phyloP scores from a whole-genome alignment of 495 filamentous ascomycete genomes.

The Elaphomyces granulatus region DNA sequence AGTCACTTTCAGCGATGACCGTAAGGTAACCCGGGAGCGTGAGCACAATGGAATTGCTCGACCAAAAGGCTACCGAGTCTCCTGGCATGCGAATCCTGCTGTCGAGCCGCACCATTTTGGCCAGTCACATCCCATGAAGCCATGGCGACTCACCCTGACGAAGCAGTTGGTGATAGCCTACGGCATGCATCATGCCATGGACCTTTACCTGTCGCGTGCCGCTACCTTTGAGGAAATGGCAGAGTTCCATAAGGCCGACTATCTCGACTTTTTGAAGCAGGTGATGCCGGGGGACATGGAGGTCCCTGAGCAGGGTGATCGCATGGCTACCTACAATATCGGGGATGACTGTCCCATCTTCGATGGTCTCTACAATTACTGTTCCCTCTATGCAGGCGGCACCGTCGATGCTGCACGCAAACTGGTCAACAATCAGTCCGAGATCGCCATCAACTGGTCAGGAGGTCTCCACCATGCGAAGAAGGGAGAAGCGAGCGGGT shows the following conservation, averaged over 20 bases:
- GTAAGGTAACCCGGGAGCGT: constrained; percentile 51
- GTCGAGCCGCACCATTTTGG: constrained; percentile 97
- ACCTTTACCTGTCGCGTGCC: constrained; percentile 65
- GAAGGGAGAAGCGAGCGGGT: constrained; percentile 82
- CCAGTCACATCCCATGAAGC: constrained; percentile 93
- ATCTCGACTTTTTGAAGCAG: constrained; percentile 65
- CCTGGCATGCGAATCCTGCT: constrained; percentile 88
- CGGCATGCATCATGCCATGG: constrained; percentile 93
- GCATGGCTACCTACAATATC: constrained; percentile 53
- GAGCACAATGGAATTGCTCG: constrained; percentile 59
- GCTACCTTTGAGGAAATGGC: constrained; percentile 80
- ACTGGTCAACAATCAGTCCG: constrained; percentile 67
- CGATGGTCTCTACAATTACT: constrained; percentile 89
- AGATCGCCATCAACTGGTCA: constrained; percentile 99
- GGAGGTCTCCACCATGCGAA: constrained; percentile 97
- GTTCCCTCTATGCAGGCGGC: constrained; percentile 80
- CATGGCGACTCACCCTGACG: constrained; percentile 88
- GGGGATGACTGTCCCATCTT: constrained; percentile 95
- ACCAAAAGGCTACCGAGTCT: constrained; percentile 82
- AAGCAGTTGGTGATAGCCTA: constrained; percentile 89
- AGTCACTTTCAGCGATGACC: constrained; percentile 45
- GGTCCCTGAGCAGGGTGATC: constrained; percentile 26
- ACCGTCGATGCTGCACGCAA: constrained; percentile 86
- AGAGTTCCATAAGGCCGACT: constrained; percentile 76
- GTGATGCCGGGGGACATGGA: constrained; percentile 34